A percentile compares a stretch with the other conserved stretches of the same genome.
Conservation (phyloP, 2,329 filamentous ascomycete genomes). For the Botrytis deweyae region DNA sequence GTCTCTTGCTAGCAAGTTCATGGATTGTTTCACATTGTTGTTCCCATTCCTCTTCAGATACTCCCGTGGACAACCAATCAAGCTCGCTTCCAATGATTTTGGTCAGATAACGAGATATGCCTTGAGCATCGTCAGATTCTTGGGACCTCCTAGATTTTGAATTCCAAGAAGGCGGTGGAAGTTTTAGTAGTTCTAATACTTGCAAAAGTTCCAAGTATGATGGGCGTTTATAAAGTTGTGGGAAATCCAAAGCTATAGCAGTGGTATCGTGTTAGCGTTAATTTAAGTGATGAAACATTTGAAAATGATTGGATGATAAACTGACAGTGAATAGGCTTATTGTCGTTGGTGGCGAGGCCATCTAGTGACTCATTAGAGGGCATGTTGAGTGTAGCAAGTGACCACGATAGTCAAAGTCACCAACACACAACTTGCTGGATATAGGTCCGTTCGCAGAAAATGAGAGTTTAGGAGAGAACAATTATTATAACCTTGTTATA, state of each 20-base stretch:
- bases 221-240: conserved; percentile 79
- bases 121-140: conserved; percentile 46
- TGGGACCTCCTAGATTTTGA: conserved; percentile 34
- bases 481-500: not conserved
- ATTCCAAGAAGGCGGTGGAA: conserved; percentile 69
- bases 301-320: not conserved
- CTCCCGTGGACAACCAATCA: conserved; percentile 56
- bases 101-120: conserved; percentile 65
- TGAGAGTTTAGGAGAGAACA: not conserved
- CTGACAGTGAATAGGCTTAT: conserved; percentile 18
- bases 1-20: conserved; percentile 73
- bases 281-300: not conserved
- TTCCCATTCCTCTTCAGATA: conserved; percentile 22
- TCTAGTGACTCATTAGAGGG: conserved; percentile 11
- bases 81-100: conserved; percentile 67
- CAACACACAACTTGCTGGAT: not conserved
- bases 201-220: conserved; percentile 61
- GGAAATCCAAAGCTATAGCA: conserved; percentile 65
- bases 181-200: conserved; percentile 64
- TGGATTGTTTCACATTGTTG: conserved; percentile 68
- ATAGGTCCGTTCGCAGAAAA: not conserved
- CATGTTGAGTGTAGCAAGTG: not conserved
- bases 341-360: not conserved
- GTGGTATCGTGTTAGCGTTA: not conserved
- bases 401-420: not conserved